Conservation (phyloP, 2,329 filamentous ascomycete species). For the Fusarium poae region DNA sequence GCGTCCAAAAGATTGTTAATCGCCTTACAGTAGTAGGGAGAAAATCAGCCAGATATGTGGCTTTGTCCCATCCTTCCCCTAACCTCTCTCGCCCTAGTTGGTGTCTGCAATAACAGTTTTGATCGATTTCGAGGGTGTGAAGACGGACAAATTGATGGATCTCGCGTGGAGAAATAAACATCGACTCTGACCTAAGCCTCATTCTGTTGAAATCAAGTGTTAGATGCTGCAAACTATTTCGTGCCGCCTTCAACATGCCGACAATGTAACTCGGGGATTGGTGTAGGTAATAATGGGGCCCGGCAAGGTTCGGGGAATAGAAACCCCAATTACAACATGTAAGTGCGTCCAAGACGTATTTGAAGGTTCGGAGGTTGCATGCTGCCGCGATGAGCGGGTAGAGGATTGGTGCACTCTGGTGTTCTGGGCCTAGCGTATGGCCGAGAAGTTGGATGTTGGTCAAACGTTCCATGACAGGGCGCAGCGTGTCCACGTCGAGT, state of each 20-base stretch:
- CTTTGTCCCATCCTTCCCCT: rapidly evolving
- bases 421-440: too few species aligned
- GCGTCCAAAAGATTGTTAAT: not conserved
- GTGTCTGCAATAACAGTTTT: not conserved
- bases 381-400: too few species aligned
- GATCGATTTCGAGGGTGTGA: not conserved
- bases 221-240: not conserved
- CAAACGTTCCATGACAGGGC: not conserved
- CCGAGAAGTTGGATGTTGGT: not conserved
- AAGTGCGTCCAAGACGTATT: too few species aligned
- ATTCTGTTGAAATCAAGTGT: not conserved
- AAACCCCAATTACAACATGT: too few species aligned
- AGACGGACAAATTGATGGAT: not conserved
- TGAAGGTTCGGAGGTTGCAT: not conserved
- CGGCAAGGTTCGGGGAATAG: too few species aligned
- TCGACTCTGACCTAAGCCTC: too few species aligned
- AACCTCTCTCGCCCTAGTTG: rapidly evolving
- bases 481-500: not conserved
- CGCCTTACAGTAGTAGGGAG: not conserved
- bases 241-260: not conserved
- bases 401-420: too few species aligned
- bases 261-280: not conserved
- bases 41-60: not conserved
- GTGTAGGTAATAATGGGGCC: too few species aligned
- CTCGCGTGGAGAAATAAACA: not conserved